Percentiles rank a stretch among this genome's conserved stretches.
phyloP scores from a whole-genome alignment of 1,284 basidiomycete species.

The Laetiporus sulphureus region DNA sequence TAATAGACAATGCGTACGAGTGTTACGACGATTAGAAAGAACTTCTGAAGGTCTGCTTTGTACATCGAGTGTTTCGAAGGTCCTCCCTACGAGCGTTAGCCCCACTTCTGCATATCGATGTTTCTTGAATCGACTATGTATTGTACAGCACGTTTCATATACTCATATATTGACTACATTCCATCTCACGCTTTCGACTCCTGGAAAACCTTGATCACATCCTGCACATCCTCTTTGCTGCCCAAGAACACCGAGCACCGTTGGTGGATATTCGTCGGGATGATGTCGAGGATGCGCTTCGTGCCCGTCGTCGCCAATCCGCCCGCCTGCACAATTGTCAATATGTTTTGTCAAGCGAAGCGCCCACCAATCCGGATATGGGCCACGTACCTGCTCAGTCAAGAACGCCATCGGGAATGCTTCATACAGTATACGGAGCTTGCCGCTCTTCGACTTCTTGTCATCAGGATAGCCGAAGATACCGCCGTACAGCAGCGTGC shows the following conservation, averaged over 20 bases:
- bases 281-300: conserved; percentile 87
- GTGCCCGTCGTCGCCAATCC: conserved; percentile 94
- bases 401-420: conserved; percentile 99
- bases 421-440: conserved; percentile 94
- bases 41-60: too few species aligned
- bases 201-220: conserved; percentile 81
- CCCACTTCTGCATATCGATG: too few species aligned
- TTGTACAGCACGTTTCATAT: too few species aligned
- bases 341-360: too few species aligned
- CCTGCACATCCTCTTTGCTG: conserved; percentile 89
- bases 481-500: conserved; percentile 95
- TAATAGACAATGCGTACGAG: too few species aligned
- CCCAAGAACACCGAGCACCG: conserved; percentile 94
- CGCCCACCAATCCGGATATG: too few species aligned
- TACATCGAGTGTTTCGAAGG: too few species aligned
- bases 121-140: too few species aligned
- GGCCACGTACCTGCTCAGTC: conserved; percentile 76
- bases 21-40: too few species aligned
- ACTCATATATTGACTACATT: too few species aligned
- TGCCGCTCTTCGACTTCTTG: conserved; percentile 96
- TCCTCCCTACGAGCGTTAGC: too few species aligned
- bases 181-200: too few species aligned
- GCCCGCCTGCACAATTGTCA: conserved; percentile 87
- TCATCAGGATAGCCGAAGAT: conserved; percentile 99
- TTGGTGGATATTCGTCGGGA: conserved; percentile 88